phyloP scores from a whole-genome alignment of 805 yeast species.

The Schizosaccharomyces pombe region DNA sequence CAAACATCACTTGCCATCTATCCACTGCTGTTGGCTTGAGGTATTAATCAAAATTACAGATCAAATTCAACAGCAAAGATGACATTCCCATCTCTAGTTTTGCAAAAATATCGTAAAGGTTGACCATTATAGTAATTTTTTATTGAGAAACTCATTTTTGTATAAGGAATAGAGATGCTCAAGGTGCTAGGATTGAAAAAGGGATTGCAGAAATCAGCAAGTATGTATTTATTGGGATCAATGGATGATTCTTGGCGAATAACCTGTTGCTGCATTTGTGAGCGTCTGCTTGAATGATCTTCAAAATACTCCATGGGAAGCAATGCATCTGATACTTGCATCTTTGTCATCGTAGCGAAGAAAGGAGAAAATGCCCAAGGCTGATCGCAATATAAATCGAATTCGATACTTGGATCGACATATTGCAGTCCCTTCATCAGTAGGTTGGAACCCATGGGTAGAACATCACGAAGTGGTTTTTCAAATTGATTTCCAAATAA shows the following conservation, averaged over 20 bases:
- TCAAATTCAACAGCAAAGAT: slow-evolving; percentile 1
- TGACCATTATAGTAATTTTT: slow-evolving; percentile 18
- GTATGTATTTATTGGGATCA: slow-evolving; percentile 19
- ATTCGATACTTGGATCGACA: slow-evolving; percentile 41
- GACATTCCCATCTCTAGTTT: slow-evolving; percentile 10
- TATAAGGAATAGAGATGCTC: neutral
- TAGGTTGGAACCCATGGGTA: slow-evolving; percentile 21
- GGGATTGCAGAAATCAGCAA: slow-evolving; percentile 32
- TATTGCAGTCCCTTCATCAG: slow-evolving; percentile 11
- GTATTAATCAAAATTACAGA: neutral
- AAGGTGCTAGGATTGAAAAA: slow-evolving; percentile 20
- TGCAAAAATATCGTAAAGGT: slow-evolving; percentile 18
- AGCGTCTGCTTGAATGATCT: slow-evolving; percentile 19
- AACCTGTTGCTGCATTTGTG: slow-evolving; percentile 20
- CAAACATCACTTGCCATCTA: too few species aligned
- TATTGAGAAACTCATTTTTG: slow-evolving; percentile 12
- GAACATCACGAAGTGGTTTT: slow-evolving; percentile 29
- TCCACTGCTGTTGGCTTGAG: too few species aligned
- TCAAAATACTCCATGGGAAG: slow-evolving; percentile 6
- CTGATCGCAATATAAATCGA: slow-evolving; percentile 34
- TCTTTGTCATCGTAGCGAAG: slow-evolving; percentile 29
- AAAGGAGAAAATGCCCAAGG: slow-evolving; percentile 45
- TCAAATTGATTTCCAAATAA: slow-evolving; percentile 50
- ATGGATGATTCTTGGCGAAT: slow-evolving; percentile 23
- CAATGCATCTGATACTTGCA: slow-evolving; percentile 15